These are phyloP conservation scores for Barnettozyma sucrosica DNA, from an alignment of 805 yeast species.

Conservation along the genomic window DNA sequence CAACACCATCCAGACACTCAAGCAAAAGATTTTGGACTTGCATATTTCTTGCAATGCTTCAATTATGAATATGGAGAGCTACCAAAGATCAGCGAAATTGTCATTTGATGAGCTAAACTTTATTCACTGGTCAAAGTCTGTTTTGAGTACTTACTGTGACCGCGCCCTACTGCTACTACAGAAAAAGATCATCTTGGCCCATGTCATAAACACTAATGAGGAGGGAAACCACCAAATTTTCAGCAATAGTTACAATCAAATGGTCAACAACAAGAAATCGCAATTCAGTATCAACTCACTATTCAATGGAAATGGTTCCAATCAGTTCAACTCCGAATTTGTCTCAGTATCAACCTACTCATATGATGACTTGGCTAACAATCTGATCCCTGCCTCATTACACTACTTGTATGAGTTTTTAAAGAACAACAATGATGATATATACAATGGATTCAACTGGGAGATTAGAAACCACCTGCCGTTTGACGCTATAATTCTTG, in stretches of 20 bases:
- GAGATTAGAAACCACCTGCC: conserved; percentile 57
- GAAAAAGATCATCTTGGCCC: conserved; percentile 30
- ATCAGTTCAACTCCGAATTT: conserved; percentile 10
- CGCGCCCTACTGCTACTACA: conserved; percentile 41
- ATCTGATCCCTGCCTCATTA: conserved; percentile 49
- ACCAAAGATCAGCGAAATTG: conserved; percentile 32
- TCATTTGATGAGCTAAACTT: conserved; percentile 34
- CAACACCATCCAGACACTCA: conserved; percentile 37
- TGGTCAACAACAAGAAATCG: conserved; percentile 25
- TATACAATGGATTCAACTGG: conserved; percentile 54
- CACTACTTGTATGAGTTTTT: conserved; percentile 53
- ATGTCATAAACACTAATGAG: conserved; percentile 24
- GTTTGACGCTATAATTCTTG: conserved; percentile 48
- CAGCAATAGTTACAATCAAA: conserved; percentile 25
- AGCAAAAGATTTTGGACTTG: conserved; percentile 43
- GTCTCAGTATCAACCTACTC: conserved; percentile 28
- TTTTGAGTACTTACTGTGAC: conserved; percentile 48
- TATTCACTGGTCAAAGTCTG: conserved; percentile 42
- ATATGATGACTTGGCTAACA: conserved; percentile 46
- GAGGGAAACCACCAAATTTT: conserved; percentile 22
- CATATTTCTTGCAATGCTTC: conserved; percentile 46
- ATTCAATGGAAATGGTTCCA: conserved; percentile 9
- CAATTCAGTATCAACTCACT: conserved; percentile 22
- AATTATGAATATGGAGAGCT: conserved; percentile 35
- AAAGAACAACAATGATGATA: conserved; percentile 40